A percentile compares a stretch with the other conserved stretches of the same genome.
phyloP scores from a whole-genome alignment of 1,284 basidiomycete genomes.

The Apiotrichum laibachii region DNA sequence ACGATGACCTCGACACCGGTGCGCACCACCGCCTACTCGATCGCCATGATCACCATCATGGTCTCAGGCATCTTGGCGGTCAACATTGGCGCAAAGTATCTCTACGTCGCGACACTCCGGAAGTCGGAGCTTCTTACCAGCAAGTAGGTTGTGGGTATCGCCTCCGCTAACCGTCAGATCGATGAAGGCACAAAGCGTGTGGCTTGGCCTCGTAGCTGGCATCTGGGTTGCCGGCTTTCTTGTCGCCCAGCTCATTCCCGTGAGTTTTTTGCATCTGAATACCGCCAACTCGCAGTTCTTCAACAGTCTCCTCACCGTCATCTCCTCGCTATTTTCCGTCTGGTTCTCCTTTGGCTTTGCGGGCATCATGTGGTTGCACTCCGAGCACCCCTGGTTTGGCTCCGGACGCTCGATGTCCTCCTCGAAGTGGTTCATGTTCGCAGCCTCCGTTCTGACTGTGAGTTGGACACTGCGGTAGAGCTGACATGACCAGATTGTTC shows the following conservation, averaged over 20 bases:
- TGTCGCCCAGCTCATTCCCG: slow-evolving; percentile 42
- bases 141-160: too few species aligned
- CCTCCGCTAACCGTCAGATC: too few species aligned
- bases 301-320: too few species aligned
- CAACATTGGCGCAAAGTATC: slow-evolving; percentile 43
- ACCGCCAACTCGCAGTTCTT: slow-evolving; percentile 45
- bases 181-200: slow-evolving; percentile 30
- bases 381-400: slow-evolving; percentile 29
- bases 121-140: slow-evolving; percentile 36
- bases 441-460: slow-evolving; percentile 13
- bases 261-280: slow-evolving; percentile 47
- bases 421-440: slow-evolving; percentile 20
- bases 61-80: slow-evolving; percentile 43
- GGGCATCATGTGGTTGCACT: slow-evolving; percentile 42
- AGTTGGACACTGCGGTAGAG: slow-evolving; percentile 26
- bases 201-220: slow-evolving; percentile 37
- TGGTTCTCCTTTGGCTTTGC: slow-evolving; percentile 43
- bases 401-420: too few species aligned
- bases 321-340: slow-evolving; percentile 41
- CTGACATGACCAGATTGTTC: slow-evolving; percentile 22
- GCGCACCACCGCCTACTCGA: slow-evolving; percentile 36
- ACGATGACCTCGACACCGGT: slow-evolving; percentile 38
- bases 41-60: slow-evolving; percentile 43
- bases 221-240: slow-evolving; percentile 45
- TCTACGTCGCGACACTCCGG: slow-evolving; percentile 38